Base-by-base conservation (phyloP, 768 basidiomycete species). In the Pulveroboletus sp. region DNA sequence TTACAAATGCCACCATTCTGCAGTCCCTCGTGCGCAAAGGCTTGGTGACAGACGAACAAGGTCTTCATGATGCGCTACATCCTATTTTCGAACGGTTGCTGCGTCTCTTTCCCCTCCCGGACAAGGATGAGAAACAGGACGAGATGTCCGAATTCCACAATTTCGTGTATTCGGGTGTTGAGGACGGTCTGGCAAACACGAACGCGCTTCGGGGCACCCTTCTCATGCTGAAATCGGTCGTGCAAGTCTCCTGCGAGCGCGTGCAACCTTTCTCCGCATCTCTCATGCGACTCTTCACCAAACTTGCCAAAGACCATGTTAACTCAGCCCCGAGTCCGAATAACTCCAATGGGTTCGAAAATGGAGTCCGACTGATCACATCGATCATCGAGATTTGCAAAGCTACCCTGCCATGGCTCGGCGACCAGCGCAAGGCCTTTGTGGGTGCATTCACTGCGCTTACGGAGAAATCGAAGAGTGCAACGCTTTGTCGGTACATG, bases 311-410 rank as follows among this genome's bases (percentile, higher is more conserved):
- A 67, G 95, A 97, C 23, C 93, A 97, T 56, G 80, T 89, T 9
- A 79, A 78, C 59, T 77, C 78, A 6, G 62, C 76, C 13, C 70
- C 75, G 6, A 69, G 65, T 30, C 68, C 76, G 4, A 68, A 71
- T 6, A 69, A 65, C 27, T 68, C 77, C 3, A 68, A 71, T 51
- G 79, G 75, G 5, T 82, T 75, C 55, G 82, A 87, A 39, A 74
- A 75, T 55, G 74, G 74, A 17, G 81, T 86, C 38, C 83, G 83
- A 17, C 73, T 83, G 17, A 76, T 88, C 51, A 87, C 74, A 43
- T 79, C 80, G n/a, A 85, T 93, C 48, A 78, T 98, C 34, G 90
- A 96, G 51, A 87, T 98, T 36, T 88, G 88, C 56, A 85, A 91
- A 48, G 71, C 79, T 27, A 81, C 90, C 5, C 78, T 95, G n/a